Percentiles rank a stretch among this genome's conserved stretches.
Evolutionary conservation across 2,329 filamentous ascomycete species (phyloP).

Genomic region (Akanthomyces dipterigenus): DNA sequence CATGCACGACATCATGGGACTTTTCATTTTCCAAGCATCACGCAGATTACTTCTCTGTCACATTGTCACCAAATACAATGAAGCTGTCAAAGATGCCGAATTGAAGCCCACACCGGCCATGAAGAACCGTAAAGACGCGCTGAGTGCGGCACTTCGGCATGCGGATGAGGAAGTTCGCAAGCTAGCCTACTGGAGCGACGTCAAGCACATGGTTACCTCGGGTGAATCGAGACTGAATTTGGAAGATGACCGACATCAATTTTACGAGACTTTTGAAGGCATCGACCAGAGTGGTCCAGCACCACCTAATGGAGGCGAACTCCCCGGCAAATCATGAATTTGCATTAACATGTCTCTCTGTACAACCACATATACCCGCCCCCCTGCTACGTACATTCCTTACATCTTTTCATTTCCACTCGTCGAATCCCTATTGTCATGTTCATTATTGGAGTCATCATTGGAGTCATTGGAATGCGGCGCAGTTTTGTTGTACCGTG

Average conservation of each 20-base stretch:
- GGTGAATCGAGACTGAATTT: constrained; percentile 41
- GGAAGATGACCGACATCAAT: constrained; percentile 26
- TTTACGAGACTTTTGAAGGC: constrained; percentile 40
- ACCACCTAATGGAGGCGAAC: constrained; percentile 26
- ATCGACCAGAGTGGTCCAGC: constrained; percentile 47
- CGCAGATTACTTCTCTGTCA: constrained; percentile 49
- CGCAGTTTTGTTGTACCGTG: not conserved
- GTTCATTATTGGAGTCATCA: not conserved
- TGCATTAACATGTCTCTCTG: not conserved
- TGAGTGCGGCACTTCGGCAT: constrained; percentile 67
- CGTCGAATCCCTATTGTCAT: not conserved
- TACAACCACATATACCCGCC: not conserved
- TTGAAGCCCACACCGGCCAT: not conserved
- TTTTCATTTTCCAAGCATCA: constrained; percentile 86
- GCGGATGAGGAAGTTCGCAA: constrained; percentile 75
- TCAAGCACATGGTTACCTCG: constrained; percentile 58
- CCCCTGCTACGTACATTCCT: not conserved
- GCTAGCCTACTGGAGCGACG: constrained; percentile 83
- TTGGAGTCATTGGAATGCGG: not conserved
- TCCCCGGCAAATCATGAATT: constrained; percentile 8
- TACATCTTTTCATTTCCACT: constrained; percentile 7
- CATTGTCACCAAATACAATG: constrained; percentile 10
- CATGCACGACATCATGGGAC: constrained; percentile 79
- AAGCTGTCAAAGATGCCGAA: not conserved
- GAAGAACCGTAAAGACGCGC: constrained; percentile 49